Conservation (phyloP, 2,329 filamentous ascomycete genomes). For the Emericellopsis cladophorae region DNA sequence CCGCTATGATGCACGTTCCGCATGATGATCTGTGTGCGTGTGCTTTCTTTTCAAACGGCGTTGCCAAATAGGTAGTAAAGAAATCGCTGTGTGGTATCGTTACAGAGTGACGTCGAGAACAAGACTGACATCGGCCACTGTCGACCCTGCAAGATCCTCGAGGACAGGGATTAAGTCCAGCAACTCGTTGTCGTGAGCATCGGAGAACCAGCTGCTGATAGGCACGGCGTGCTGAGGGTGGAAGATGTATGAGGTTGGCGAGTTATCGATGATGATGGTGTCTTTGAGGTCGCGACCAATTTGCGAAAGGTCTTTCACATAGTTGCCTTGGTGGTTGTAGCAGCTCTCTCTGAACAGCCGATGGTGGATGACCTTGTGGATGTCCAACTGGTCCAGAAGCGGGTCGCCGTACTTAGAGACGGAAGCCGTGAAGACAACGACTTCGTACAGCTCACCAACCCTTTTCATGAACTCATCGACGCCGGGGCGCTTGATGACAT, state of each 20-base stretch:
- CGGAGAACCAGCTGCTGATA: conserved; percentile 99
- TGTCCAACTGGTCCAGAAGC: conserved; percentile 88
- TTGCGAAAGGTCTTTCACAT: conserved; percentile 97
- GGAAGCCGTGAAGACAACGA: conserved; percentile 96
- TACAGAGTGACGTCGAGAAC: conserved; percentile 83
- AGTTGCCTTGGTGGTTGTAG: conserved; percentile 98
- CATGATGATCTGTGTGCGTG: conserved; percentile 7
- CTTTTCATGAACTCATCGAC: conserved; percentile 99
- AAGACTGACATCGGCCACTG: conserved; percentile 91
- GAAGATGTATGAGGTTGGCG: conserved; percentile 98
- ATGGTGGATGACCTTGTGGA: conserved; percentile 93
- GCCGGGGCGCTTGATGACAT: conserved; percentile 97
- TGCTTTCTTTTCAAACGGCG: background rate
- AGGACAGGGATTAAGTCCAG: conserved; percentile 95
- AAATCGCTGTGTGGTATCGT: conserved; percentile 13
- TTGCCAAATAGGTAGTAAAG: conserved; percentile 7
- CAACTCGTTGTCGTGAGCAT: conserved; percentile 97
- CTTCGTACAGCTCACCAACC: conserved; percentile 93
- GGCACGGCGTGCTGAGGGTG: conserved; percentile 97
- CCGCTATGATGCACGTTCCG: conserved; percentile 36
- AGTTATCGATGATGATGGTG: conserved; percentile 99
- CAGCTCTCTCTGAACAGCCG: conserved; percentile 95
- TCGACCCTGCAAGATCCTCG: conserved; percentile 80
- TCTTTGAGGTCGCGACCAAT: conserved; percentile 90
- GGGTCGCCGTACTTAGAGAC: conserved; percentile 99